These are phyloP conservation scores for Danielia reshetovae DNA, from an alignment of 805 yeast genomes.

Conservation along the genomic window DNA sequence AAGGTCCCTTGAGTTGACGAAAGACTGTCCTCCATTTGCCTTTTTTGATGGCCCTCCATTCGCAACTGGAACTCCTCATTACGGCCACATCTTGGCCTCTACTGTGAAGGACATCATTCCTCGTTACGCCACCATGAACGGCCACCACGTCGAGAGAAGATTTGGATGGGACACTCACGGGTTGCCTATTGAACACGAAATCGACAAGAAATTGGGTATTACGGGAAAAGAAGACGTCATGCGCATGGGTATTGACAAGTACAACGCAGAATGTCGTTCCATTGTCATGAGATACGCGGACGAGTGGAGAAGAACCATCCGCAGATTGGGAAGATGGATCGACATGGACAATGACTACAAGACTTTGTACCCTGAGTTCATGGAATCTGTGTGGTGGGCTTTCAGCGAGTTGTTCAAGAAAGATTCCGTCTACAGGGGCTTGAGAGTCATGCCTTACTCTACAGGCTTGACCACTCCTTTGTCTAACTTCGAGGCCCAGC, in stretches of 20 bases:
- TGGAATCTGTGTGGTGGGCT: conserved; percentile 99
- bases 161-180: conserved; percentile 99
- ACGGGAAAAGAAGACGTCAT: conserved; percentile 92
- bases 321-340: conserved; percentile 97
- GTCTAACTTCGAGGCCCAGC: conserved; percentile 97
- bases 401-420: conserved; percentile 84
- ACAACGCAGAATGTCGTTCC: conserved; percentile 90
- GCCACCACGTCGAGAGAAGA: conserved; percentile 92
- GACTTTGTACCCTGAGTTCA: conserved; percentile 89
- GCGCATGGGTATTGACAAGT: conserved; percentile 89
- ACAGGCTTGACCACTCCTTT: conserved; percentile 96
- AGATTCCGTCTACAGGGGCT: conserved; percentile 89
- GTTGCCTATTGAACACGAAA: conserved; percentile 96
- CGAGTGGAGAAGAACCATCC: conserved; percentile 92
- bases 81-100: conserved; percentile 95
- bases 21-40: conserved; percentile 83
- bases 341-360: conserved; percentile 98
- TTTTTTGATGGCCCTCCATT: conserved; percentile 99
- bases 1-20: conserved; percentile 72
- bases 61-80: conserved; percentile 99
- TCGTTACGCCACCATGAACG: conserved; percentile 96
- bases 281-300: conserved; percentile 96
- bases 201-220: conserved; percentile 94
- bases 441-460: conserved; percentile 98
- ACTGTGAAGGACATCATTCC: conserved; percentile 97